These are phyloP conservation scores for Debaryomyces tyrocola DNA, from an alignment of 805 yeast genomes.

Conservation along the genomic window DNA sequence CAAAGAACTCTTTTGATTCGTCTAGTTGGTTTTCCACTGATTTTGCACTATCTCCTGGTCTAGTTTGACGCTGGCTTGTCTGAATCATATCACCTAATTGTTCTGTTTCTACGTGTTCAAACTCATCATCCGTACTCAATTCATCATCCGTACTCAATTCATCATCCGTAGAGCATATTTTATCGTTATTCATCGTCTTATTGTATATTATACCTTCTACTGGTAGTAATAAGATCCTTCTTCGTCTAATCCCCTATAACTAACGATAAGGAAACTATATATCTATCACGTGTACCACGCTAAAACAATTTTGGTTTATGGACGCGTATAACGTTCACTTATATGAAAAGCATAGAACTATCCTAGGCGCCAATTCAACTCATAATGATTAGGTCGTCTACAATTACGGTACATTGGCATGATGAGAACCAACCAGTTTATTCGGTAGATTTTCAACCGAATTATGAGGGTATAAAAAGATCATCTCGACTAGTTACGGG, in stretches of 20 bases:
- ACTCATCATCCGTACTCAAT: conserved; percentile 1
- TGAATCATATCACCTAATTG: not conserved
- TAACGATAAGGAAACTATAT: too few relatives aligned
- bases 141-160: conserved; percentile 1
- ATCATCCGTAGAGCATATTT: not conserved
- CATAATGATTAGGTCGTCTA: conserved; percentile 35
- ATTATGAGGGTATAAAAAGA: conserved; percentile 6
- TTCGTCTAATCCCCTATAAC: too few relatives aligned
- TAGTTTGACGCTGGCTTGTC: not conserved
- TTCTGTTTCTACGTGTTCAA: not conserved
- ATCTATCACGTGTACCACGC: too few relatives aligned
- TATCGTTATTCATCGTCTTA: too few relatives aligned
- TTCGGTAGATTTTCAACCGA: conserved; percentile 62
- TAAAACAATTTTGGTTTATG: not conserved
- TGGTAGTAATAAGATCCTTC: too few relatives aligned
- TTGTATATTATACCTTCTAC: too few relatives aligned
- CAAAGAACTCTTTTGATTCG: conserved; percentile 10
- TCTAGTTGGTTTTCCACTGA: not conserved
- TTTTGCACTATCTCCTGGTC: not conserved
- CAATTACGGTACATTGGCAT: conserved; percentile 70
- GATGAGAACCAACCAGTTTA: conserved; percentile 75
- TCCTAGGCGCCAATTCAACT: not conserved
- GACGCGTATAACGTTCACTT: conserved; percentile 1
- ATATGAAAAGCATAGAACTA: too few relatives aligned
- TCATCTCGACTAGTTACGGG: conserved; percentile 73